These are phyloP conservation scores for Annulohypoxylon moriforme DNA, from an alignment of 495 filamentous ascomycete genomes.

Conservation along the genomic window DNA sequence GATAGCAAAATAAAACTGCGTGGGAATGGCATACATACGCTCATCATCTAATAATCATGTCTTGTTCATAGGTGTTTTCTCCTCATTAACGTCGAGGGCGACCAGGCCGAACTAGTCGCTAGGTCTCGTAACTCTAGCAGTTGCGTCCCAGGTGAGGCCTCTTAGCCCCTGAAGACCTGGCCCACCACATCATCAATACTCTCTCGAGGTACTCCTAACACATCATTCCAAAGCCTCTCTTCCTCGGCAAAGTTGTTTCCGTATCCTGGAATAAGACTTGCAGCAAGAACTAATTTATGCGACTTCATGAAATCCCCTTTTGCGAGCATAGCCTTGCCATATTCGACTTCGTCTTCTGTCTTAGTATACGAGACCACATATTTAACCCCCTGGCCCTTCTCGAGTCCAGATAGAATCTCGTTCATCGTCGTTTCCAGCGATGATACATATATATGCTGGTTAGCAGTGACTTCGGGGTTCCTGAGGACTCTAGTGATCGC, in stretches of 20 bases:
- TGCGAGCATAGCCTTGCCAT: background rate
- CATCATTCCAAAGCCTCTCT: background rate
- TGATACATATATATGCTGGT: conserved; percentile 1
- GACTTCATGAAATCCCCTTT: conserved; percentile 9
- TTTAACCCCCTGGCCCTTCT: background rate
- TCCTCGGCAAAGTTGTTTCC: conserved; percentile 1
- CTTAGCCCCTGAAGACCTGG: background rate
- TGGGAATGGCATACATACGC: no score
- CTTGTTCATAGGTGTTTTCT: no score
- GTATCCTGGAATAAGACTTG: background rate
- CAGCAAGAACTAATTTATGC: background rate
- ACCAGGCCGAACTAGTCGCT: background rate
- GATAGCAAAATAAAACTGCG: no score
- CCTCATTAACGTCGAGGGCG: background rate
- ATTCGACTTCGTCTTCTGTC: background rate
- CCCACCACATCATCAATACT: background rate
- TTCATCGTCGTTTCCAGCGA: conserved; percentile 2
- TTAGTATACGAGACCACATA: background rate
- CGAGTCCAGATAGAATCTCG: background rate
- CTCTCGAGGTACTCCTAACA: background rate
- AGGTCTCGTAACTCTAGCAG: background rate
- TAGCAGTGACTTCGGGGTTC: background rate
- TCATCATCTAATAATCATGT: no score
- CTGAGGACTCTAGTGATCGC: background rate
- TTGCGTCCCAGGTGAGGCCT: background rate